phyloP scores from a whole-genome alignment of 345 rosid species.

The Hibiscus mutabilis region DNA sequence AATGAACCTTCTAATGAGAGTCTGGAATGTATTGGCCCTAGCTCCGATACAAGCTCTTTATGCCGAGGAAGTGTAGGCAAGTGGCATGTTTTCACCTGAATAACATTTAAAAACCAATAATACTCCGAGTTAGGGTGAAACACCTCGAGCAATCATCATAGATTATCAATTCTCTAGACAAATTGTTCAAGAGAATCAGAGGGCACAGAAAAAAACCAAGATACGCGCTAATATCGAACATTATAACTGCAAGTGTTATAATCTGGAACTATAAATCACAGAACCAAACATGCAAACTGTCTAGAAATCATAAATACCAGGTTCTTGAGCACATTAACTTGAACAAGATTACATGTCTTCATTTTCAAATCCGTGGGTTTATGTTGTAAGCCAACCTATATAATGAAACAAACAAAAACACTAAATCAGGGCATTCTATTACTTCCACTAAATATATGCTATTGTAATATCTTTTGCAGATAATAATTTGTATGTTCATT shows the following conservation, averaged over 20 bases:
- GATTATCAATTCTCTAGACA: not conserved
- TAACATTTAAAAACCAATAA: not conserved
- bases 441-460: not conserved
- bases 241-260: not conserved
- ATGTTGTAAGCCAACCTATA: constrained; percentile 76
- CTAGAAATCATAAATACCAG: constrained; percentile 45
- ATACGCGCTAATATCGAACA: not conserved
- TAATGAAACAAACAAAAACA: not conserved
- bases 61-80: constrained; percentile 65
- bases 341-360: constrained; percentile 70
- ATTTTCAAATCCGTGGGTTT: constrained; percentile 74
- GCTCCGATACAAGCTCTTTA: constrained; percentile 65
- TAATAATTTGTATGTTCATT: not conserved
- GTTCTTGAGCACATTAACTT: constrained; percentile 60
- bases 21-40: constrained; percentile 64
- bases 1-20: constrained; percentile 46
- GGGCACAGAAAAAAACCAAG: not conserved
- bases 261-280: not conserved
- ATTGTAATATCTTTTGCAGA: not conserved
- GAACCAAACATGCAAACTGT: constrained; percentile 7
- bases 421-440: not conserved
- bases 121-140: not conserved
- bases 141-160: not conserved
- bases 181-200: not conserved
- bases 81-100: constrained; percentile 47